phyloP scores from a whole-genome alignment of 306 rosid species.

The Fagus sylvatica region DNA sequence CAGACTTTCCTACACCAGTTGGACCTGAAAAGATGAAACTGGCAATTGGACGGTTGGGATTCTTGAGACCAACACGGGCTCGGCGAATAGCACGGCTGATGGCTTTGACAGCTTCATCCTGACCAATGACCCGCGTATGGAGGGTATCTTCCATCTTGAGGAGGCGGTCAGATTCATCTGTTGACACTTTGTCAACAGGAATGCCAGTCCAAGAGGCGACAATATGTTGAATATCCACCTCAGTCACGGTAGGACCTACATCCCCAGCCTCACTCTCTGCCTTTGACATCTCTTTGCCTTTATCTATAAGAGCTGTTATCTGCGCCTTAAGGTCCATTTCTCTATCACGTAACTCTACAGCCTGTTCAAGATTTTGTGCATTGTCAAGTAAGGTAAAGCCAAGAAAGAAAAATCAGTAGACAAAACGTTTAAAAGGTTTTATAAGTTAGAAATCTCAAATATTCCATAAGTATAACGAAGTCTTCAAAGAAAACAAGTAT shows the following conservation, averaged over 20 bases:
- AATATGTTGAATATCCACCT: conserved; percentile 82
- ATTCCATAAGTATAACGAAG: background rate
- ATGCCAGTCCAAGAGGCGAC: conserved; percentile 94
- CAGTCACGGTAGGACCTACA: conserved; percentile 76
- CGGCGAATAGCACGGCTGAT: conserved; percentile 89
- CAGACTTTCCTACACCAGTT: conserved; percentile 95
- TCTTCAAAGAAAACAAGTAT: background rate
- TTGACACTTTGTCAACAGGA: conserved; percentile 90
- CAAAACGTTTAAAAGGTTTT: background rate
- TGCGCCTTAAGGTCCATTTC: conserved; percentile 89
- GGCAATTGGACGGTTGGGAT: conserved; percentile 93
- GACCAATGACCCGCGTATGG: conserved; percentile 78
- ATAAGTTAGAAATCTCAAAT: background rate
- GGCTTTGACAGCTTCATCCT: conserved; percentile 92
- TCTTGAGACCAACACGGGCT: conserved; percentile 90
- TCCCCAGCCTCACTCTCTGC: conserved; percentile 95
- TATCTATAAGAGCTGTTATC: conserved; percentile 69
- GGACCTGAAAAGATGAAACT: conserved; percentile 98
- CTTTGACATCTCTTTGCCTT: conserved; percentile 89
- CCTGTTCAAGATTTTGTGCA: conserved; percentile 46
- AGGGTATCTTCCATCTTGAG: conserved; percentile 97
- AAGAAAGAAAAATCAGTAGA: background rate
- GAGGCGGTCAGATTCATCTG: conserved; percentile 90
- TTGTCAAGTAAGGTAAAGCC: conserved; percentile 17
- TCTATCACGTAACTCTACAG: conserved; percentile 83